These are phyloP conservation scores for Coemansia sp. DNA, from an alignment of 192 early-diverging fungal species.

Conservation along the genomic window DNA sequence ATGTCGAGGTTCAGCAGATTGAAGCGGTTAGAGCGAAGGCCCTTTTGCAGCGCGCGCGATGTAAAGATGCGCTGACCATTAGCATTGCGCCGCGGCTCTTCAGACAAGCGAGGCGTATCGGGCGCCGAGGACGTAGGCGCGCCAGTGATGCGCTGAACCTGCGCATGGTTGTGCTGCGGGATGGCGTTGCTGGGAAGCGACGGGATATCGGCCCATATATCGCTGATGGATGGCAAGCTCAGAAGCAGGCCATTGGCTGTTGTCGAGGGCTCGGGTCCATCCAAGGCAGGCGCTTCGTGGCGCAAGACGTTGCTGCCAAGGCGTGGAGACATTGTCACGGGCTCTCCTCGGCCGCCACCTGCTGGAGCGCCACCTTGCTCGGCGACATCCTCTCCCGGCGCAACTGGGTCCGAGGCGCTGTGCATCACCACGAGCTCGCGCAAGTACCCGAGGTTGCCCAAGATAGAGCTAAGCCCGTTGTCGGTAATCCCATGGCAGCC, in stretches of 20 bases:
- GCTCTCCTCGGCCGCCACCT: not conserved
- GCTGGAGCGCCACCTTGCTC: not conserved
- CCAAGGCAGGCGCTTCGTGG: not conserved
- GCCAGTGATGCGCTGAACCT: not conserved
- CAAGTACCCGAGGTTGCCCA: slow-evolving; percentile 48
- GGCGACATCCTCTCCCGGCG: not conserved
- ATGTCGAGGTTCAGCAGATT: slow-evolving; percentile 53
- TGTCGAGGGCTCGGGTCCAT: not conserved
- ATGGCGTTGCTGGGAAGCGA: slow-evolving; percentile 36
- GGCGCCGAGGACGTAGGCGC: slow-evolving; percentile 35
- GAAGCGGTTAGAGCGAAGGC: slow-evolving; percentile 46
- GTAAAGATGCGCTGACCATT: slow-evolving; percentile 36
- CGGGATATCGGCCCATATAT: slow-evolving; percentile 46
- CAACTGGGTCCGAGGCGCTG: slow-evolving; percentile 24
- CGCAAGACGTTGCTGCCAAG: not conserved
- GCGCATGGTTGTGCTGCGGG: slow-evolving; percentile 2
- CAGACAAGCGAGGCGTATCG: slow-evolving; percentile 26
- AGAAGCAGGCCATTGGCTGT: slow-evolving; percentile 13
- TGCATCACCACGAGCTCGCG: slow-evolving; percentile 55
- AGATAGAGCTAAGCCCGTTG: slow-evolving; percentile 44
- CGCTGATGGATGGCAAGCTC: slow-evolving; percentile 23
- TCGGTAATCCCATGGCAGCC: slow-evolving; percentile 52
- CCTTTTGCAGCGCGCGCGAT: slow-evolving; percentile 39
- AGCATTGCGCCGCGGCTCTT: slow-evolving; percentile 7
- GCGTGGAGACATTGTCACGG: slow-evolving; percentile 2